These are phyloP conservation scores for Ephemerocybe angulata DNA, from an alignment of 768 basidiomycete species.

Conservation along the genomic window DNA sequence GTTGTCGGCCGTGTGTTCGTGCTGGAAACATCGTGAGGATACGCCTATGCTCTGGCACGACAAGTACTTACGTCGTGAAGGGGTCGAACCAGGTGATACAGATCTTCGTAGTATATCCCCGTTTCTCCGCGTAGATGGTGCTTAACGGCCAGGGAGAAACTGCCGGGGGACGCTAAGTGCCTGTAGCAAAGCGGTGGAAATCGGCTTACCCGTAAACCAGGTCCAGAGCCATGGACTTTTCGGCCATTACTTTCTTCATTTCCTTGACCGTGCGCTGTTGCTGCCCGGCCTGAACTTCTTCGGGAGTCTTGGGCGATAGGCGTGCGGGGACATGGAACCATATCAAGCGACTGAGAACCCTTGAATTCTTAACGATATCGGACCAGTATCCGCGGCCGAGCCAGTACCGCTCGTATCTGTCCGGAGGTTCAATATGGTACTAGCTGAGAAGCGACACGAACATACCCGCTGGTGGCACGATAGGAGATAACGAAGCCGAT, in stretches of 20 bases:
- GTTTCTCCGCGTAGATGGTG: constrained; percentile 62
- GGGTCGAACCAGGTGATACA: constrained; percentile 54
- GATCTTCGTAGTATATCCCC: constrained; percentile 60
- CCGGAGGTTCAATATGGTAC: neutral
- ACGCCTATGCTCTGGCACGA: neutral
- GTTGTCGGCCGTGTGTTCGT: constrained; percentile 28
- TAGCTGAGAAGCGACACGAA: neutral
- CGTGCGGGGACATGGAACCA: constrained; percentile 62
- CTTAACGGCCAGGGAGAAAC: constrained; percentile 55
- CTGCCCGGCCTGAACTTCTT: constrained; percentile 31
- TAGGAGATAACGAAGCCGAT: constrained; percentile 67
- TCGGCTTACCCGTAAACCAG: constrained; percentile 49
- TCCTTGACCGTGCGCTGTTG: constrained; percentile 37
- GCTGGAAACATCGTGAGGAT: constrained; percentile 19
- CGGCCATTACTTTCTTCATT: constrained; percentile 49
- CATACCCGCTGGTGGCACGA: constrained; percentile 57
- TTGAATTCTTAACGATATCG: constrained; percentile 48
- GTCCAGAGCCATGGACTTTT: constrained; percentile 59
- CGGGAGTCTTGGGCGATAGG: constrained; percentile 35
- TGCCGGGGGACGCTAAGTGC: constrained; percentile 15
- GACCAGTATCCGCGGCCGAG: constrained; percentile 54
- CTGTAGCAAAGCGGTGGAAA: neutral
- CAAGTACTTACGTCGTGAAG: constrained; percentile 45
- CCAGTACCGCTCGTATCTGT: constrained; percentile 63
- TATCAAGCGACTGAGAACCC: constrained; percentile 49